These are phyloP conservation scores for Scutellaria baicalensis DNA, from an alignment of 257 asterid species.

Conservation along the genomic window DNA sequence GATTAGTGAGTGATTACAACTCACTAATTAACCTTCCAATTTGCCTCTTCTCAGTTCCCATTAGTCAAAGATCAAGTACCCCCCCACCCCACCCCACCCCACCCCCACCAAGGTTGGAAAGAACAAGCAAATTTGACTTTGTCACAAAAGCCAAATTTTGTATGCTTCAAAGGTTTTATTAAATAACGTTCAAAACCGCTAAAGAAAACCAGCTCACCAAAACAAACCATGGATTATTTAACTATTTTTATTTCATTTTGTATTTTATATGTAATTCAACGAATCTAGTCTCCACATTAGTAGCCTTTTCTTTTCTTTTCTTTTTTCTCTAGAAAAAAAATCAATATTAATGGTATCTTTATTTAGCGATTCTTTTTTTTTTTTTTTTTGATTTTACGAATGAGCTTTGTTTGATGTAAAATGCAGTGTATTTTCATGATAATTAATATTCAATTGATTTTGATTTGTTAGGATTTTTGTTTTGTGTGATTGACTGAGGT, in stretches of 20 bases:
- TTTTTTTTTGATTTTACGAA: no score
- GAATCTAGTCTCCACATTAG: background rate
- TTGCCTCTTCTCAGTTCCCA: constrained; percentile 13
- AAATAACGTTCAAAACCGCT: constrained; percentile 3
- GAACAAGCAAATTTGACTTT: constrained; percentile 1
- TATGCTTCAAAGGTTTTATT: constrained; percentile 18
- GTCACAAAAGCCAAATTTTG: constrained; percentile 13
- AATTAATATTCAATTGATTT: no score
- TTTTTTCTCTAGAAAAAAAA: no score
- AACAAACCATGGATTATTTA: background rate
- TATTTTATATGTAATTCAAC: no score
- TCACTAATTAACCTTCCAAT: background rate
- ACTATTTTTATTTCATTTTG: background rate
- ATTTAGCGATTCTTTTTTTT: no score
- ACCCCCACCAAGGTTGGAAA: constrained; percentile 11
- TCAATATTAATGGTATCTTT: no score
- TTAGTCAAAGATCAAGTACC: background rate
- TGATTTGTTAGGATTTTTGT: no score
- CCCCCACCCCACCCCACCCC: background rate
- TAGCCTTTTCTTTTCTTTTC: background rate
- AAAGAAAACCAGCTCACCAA: background rate
- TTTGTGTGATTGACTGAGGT: no score
- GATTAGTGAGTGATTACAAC: background rate
- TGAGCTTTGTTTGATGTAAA: no score
- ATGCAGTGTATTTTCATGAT: no score